Evolutionary conservation across 495 filamentous ascomycete genomes (phyloP).

Genomic region (Baudoinia panamericana): DNA sequence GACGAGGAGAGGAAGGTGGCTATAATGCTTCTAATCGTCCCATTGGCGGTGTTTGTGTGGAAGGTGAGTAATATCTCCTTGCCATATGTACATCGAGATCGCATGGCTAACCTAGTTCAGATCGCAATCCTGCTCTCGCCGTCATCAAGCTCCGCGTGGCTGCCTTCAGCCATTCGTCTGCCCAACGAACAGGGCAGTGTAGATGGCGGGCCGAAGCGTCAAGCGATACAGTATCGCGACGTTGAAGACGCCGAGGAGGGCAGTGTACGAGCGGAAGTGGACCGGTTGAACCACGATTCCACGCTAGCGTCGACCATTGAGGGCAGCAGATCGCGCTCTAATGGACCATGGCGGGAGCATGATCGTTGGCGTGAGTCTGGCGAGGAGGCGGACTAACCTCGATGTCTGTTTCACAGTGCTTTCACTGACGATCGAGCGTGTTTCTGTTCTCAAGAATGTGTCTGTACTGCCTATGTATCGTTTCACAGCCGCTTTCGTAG

Average conservation of each 20-base stretch:
- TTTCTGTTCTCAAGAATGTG: too few species aligned
- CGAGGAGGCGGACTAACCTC: too few species aligned
- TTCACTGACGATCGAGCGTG: too few species aligned
- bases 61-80: slow-evolving; percentile 16
- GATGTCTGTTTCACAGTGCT: too few species aligned
- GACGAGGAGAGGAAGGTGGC: slow-evolving; percentile 27
- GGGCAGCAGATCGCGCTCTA: slow-evolving; percentile 1
- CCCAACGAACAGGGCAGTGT: slow-evolving; percentile 7
- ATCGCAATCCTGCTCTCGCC: slow-evolving; percentile 14
- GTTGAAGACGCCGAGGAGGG: slow-evolving; percentile 6
- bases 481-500: too few species aligned
- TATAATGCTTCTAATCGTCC: slow-evolving; percentile 25
- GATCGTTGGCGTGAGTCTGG: slow-evolving; percentile 5
- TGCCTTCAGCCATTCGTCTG: slow-evolving; percentile 13
- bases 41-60: slow-evolving; percentile 27
- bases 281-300: slow-evolving; percentile 15
- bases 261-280: slow-evolving; percentile 9
- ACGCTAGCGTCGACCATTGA: slow-evolving; percentile 14
- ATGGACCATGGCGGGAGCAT: slow-evolving; percentile 7
- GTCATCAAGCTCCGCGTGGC: slow-evolving; percentile 10
- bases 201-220: not conserved
- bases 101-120: slow-evolving; percentile 2
- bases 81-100: too few species aligned
- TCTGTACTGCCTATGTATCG: too few species aligned
- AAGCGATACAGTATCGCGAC: slow-evolving; percentile 14